Percentiles rank a stretch among this genome's conserved stretches.
Conservation (phyloP, 139 green algal species). For the Chlorella sp. region DNA sequence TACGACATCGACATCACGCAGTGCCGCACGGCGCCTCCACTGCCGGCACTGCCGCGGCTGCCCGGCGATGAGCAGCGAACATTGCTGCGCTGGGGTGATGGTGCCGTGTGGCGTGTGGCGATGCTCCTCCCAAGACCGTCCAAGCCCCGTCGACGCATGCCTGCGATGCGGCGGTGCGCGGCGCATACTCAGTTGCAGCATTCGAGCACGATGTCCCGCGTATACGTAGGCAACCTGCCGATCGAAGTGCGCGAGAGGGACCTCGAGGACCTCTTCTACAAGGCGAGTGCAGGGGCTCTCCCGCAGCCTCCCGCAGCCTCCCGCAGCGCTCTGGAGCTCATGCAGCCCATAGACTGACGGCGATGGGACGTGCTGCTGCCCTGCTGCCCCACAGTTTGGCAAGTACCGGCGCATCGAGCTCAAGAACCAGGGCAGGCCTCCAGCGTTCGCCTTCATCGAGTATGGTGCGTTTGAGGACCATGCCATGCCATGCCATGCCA, state of each 20-base stretch:
- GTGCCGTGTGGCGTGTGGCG: no score
- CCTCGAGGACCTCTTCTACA: constrained; percentile 81
- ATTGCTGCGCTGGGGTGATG: no score
- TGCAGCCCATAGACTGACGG: no score
- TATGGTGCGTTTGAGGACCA: constrained; percentile 40
- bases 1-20: no score
- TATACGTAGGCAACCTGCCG: constrained; percentile 86
- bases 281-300: constrained; percentile 23
- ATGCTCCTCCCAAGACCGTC: no score
- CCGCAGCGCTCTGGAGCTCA: not conserved
- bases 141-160: no score
- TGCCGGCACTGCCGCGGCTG: no score
- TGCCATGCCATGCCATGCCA: no score
- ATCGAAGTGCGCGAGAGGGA: constrained; percentile 78
- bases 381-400: constrained; percentile 56
- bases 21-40: no score
- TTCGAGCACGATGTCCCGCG: no score
- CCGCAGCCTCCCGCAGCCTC: not conserved
- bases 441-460: constrained; percentile 88
- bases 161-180: not conserved
- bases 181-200: not conserved
- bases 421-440: constrained; percentile 71
- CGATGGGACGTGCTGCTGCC: no score
- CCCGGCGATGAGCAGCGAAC: no score
- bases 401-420: constrained; percentile 75